A percentile compares a stretch with the other conserved stretches of the same genome.
Evolutionary conservation across 257 asterid genomes (phyloP).

Genomic region (Capsicum chinense): DNA sequence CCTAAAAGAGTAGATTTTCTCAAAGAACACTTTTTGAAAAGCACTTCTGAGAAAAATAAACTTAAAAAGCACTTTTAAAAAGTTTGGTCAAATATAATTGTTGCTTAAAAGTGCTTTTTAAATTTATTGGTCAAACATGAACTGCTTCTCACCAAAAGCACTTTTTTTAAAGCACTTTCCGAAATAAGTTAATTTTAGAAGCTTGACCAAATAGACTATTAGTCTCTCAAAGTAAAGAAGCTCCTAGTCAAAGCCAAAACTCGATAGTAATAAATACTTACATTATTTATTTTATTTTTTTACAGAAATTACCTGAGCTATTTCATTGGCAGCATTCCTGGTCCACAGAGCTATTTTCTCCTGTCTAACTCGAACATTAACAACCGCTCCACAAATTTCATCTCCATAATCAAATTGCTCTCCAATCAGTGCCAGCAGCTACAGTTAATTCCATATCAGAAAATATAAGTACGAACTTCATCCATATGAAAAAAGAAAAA

Average conservation of each 20-base stretch:
- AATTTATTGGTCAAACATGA: too few species aligned
- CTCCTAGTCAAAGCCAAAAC: conserved; percentile 11
- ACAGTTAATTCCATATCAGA: conserved; percentile 28
- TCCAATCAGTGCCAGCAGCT: conserved; percentile 96
- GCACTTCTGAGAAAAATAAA: too few species aligned
- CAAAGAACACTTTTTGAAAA: too few species aligned
- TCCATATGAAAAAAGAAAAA: background rate
- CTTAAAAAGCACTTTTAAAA: too few species aligned
- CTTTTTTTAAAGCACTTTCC: too few species aligned
- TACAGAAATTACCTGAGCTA: conserved; percentile 75
- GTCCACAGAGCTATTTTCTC: conserved; percentile 90
- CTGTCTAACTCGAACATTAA: conserved; percentile 70
- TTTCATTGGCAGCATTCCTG: conserved; percentile 89
- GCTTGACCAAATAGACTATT: too few species aligned
- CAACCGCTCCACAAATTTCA: conserved; percentile 98
- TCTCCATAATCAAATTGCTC: conserved; percentile 95
- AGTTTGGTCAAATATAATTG: too few species aligned
- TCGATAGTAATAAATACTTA: background rate
- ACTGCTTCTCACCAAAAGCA: too few species aligned
- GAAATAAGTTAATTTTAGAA: too few species aligned
- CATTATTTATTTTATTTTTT: background rate
- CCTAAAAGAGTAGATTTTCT: too few species aligned
- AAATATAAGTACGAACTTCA: background rate
- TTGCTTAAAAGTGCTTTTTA: too few species aligned
- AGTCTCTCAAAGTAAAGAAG: conserved; percentile 9